A percentile compares a stretch with the other conserved stretches of the same genome.
phyloP scores from a whole-genome alignment of 2,329 filamentous ascomycete species.

The Aspergillus thermomutatus region DNA sequence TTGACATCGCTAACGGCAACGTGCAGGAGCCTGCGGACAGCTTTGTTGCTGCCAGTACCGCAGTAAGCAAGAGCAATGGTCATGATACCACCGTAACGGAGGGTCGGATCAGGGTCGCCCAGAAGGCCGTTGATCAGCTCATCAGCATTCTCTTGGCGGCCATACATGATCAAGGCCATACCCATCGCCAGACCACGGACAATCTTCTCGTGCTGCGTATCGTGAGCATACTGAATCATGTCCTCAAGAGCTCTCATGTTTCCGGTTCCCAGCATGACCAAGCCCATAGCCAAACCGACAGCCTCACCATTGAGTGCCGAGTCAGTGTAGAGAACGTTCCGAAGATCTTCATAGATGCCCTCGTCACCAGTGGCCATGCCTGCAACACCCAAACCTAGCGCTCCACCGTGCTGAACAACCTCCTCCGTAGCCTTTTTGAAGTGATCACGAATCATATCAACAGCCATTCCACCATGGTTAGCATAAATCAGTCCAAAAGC shows the following conservation, averaged over 20 bases:
- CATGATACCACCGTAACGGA: constrained; percentile 97
- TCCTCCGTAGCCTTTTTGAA: constrained; percentile 58
- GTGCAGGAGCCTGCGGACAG: constrained; percentile 90
- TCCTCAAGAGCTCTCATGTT: constrained; percentile 90
- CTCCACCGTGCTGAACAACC: constrained; percentile 94
- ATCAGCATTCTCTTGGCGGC: constrained; percentile 89
- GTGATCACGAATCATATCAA: constrained; percentile 46
- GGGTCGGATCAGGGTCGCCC: constrained; percentile 86
- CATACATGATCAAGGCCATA: constrained; percentile 98
- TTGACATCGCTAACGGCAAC: constrained; percentile 97
- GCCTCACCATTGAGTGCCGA: constrained; percentile 96
- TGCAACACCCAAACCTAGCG: constrained; percentile 89
- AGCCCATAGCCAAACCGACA: constrained; percentile 90
- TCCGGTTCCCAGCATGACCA: constrained; percentile 98
- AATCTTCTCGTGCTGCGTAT: constrained; percentile 98
- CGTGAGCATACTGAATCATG: constrained; percentile 97
- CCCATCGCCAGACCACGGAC: constrained; percentile 91
- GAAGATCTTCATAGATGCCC: constrained; percentile 86
- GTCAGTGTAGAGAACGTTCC: constrained; percentile 83
- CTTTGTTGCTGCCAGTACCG: constrained; percentile 97
- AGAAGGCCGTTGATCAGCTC: constrained; percentile 90
- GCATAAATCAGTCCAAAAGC: constrained; percentile 95
- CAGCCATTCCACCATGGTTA: constrained; percentile 89
- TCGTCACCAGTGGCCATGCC: constrained; percentile 95
- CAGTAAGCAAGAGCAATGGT: constrained; percentile 98